phyloP scores from a whole-genome alignment of 1,284 basidiomycete species.

The Xerocomus nothofagi region DNA sequence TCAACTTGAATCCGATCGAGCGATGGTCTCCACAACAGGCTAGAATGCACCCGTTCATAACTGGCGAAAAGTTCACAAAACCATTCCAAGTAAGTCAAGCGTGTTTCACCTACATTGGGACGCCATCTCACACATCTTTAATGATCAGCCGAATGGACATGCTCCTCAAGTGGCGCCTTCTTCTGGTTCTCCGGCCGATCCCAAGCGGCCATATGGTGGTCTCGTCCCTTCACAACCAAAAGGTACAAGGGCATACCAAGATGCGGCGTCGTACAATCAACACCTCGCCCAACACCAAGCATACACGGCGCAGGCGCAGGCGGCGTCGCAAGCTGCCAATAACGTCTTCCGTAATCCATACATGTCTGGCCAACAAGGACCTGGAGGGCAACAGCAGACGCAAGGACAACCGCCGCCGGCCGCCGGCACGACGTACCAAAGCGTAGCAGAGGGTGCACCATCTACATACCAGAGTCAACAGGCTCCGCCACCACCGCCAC shows the following conservation, averaged over 20 bases:
- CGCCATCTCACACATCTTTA: constrained; percentile 14
- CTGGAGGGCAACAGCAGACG: constrained; percentile 32
- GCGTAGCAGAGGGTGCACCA: constrained; percentile 16
- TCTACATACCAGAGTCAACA: constrained; percentile 26
- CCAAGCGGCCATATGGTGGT: constrained; percentile 94
- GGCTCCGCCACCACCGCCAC: constrained; percentile 31
- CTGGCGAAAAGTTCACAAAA: constrained; percentile 91
- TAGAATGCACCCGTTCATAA: constrained; percentile 95
- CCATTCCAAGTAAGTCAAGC: constrained; percentile 73
- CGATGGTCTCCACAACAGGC: constrained; percentile 99
- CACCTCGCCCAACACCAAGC: constrained; percentile 93
- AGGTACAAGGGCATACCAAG: constrained; percentile 83
- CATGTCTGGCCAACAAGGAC: constrained; percentile 49
- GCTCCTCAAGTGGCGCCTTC: constrained; percentile 35
- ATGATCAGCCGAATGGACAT: constrained; percentile 51
- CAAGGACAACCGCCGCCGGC: constrained; percentile 38
- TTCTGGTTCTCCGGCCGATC: constrained; percentile 47
- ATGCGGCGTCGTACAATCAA: constrained; percentile 93
- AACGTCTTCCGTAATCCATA: constrained; percentile 75
- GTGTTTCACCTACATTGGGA: background rate
- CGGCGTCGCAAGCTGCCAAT: constrained; percentile 62
- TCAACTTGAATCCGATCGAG: constrained; percentile 93
- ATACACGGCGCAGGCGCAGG: constrained; percentile 82
- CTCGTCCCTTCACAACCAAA: constrained; percentile 80
- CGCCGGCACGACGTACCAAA: constrained; percentile 21